Evolutionary conservation across 192 early-diverging fungal species (phyloP).

Genomic region (Entomortierella parvispora): DNA sequence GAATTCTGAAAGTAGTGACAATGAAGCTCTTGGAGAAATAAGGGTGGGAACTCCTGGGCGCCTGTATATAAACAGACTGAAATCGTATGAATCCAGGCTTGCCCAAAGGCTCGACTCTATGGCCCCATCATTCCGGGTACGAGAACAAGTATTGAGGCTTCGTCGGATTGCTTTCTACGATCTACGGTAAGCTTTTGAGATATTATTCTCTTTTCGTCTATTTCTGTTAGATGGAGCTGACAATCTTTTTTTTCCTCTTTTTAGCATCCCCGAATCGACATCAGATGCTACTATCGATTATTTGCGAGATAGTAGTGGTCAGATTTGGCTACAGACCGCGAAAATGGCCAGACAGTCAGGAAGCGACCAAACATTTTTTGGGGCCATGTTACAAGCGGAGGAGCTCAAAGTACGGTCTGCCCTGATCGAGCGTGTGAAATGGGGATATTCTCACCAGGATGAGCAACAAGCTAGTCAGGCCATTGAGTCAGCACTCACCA

Average conservation of each 20-base stretch:
- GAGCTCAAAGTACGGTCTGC: slow-evolving; percentile 50
- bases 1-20: slow-evolving; percentile 1
- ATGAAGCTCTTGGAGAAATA: neutral
- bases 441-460: slow-evolving; percentile 60
- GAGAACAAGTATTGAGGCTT: slow-evolving; percentile 70
- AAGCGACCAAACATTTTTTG: slow-evolving; percentile 66
- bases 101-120: slow-evolving; percentile 59
- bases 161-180: slow-evolving; percentile 61
- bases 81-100: slow-evolving; percentile 53
- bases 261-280: neutral
- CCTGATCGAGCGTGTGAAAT: slow-evolving; percentile 69
- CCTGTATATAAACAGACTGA: slow-evolving; percentile 6
- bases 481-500: slow-evolving; percentile 50
- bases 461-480: slow-evolving; percentile 65
- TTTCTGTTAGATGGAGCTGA: neutral
- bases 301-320: slow-evolving; percentile 52
- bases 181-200: slow-evolving; percentile 12
- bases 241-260: neutral
- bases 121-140: slow-evolving; percentile 62
- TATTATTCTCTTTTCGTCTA: neutral
- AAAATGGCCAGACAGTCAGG: slow-evolving; percentile 65
- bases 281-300: neutral
- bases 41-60: neutral
- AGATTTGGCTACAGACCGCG: slow-evolving; percentile 75
- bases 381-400: slow-evolving; percentile 66